Percentiles rank a stretch among this genome's conserved stretches.
These are phyloP conservation scores for Fusarium dlaminii DNA, from an alignment of 2,329 filamentous ascomycete genomes.

Conservation along the genomic window DNA sequence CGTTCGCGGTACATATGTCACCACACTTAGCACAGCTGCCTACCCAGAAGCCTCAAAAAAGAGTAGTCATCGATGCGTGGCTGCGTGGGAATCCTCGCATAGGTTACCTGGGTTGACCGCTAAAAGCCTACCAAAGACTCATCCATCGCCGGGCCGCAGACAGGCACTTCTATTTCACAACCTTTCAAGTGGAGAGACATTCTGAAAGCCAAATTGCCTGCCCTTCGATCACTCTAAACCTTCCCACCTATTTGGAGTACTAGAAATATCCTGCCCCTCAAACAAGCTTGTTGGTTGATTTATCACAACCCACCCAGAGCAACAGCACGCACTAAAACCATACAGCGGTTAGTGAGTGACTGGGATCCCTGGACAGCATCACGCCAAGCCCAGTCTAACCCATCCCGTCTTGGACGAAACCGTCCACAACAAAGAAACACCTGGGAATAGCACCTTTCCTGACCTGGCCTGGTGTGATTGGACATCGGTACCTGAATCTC, in stretches of 20 bases:
- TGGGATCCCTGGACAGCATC: constrained; percentile 19
- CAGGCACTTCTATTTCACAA: not conserved
- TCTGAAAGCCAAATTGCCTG: not conserved
- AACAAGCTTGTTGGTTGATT: not conserved
- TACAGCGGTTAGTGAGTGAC: constrained; percentile 5
- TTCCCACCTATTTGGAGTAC: not conserved
- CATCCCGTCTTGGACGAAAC: constrained; percentile 32
- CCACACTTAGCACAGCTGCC: not conserved
- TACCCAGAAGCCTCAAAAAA: not conserved
- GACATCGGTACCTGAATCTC: constrained; percentile 17
- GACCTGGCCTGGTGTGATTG: constrained; percentile 15
- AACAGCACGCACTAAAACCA: not conserved
- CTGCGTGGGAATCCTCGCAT: constrained; percentile 2
- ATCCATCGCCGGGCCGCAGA: not conserved
- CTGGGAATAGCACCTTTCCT: constrained; percentile 28
- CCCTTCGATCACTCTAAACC: not conserved
- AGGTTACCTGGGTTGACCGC: constrained; percentile 1
- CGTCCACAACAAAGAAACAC: constrained; percentile 16
- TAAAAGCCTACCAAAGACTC: not conserved
- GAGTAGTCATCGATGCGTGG: constrained; percentile 11
- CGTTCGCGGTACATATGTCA: not conserved
- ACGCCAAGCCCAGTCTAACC: constrained; percentile 28
- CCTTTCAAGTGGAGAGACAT: not conserved
- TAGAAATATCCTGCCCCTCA: not conserved
- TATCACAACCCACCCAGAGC: not conserved